Evolutionary conservation across 768 basidiomycete species (phyloP).

Genomic region (Leccinum uliginosum): DNA sequence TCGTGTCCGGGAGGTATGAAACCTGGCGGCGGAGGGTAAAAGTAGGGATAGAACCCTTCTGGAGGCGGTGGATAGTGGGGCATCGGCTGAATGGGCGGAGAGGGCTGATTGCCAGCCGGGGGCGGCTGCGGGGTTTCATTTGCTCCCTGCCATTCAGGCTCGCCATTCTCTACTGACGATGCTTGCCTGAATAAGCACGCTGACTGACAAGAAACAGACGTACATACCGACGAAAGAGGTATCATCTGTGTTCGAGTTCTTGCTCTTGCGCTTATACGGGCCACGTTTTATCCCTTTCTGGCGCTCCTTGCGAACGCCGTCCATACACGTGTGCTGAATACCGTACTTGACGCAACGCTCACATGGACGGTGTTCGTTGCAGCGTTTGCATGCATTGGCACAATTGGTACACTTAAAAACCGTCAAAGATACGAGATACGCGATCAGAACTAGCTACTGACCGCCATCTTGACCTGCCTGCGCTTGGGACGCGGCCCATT

Average conservation of each 20-base stretch:
- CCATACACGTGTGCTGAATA: slow-evolving; percentile 50
- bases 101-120: slow-evolving; percentile 15
- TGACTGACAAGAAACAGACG: slow-evolving; percentile 2
- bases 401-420: slow-evolving; percentile 50
- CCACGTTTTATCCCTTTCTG: slow-evolving; percentile 58
- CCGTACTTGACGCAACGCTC: slow-evolving; percentile 63
- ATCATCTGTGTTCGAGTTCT: slow-evolving; percentile 22
- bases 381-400: slow-evolving; percentile 53
- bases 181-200: slow-evolving; percentile 12
- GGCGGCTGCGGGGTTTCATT: slow-evolving; percentile 19
- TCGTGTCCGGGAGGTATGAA: slow-evolving; percentile 38
- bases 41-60: slow-evolving; percentile 43
- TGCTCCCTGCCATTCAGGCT: slow-evolving; percentile 32
- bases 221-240: slow-evolving; percentile 20
- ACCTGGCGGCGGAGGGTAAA: slow-evolving; percentile 38
- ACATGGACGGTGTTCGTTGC: slow-evolving; percentile 57
- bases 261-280: slow-evolving; percentile 53
- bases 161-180: slow-evolving; percentile 19
- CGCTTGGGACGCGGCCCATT: slow-evolving; percentile 38
- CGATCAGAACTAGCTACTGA: slow-evolving; percentile 26
- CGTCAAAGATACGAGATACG: slow-evolving; percentile 2
- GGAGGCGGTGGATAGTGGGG: slow-evolving; percentile 34
- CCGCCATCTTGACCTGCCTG: slow-evolving; percentile 58
- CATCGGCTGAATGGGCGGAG: slow-evolving; percentile 26
- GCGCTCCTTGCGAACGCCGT: slow-evolving; percentile 61